Percentiles rank a stretch among this genome's conserved stretches.
These are phyloP conservation scores for Rhodamnia argentea DNA, from an alignment of 345 rosid species.

Conservation along the genomic window DNA sequence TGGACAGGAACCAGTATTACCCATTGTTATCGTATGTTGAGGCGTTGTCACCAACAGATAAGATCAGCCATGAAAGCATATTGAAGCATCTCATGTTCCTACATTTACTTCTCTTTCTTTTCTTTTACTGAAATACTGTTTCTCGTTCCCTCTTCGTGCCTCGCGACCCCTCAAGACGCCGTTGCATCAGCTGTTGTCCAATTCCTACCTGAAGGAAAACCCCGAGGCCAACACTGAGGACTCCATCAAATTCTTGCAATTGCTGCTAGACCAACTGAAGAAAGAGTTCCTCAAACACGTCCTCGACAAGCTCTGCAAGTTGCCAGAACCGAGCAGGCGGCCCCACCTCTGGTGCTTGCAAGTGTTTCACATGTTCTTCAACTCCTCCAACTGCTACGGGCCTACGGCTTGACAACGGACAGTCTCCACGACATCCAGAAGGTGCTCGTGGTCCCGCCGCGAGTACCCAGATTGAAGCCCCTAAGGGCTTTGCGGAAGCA, in stretches of 20 bases:
- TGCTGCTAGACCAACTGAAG: background rate
- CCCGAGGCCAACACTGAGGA: background rate
- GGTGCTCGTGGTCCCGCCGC: background rate
- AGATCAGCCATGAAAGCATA: constrained; percentile 10
- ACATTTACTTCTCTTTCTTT: too few species aligned
- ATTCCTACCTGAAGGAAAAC: background rate
- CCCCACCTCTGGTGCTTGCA: background rate
- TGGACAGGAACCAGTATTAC: constrained; percentile 14
- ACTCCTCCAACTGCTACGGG: background rate
- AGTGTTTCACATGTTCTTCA: background rate
- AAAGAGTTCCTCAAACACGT: background rate
- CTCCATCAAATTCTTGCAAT: background rate
- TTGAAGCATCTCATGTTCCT: constrained; percentile 1
- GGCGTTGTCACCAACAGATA: constrained; percentile 17
- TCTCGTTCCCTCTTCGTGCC: too few species aligned
- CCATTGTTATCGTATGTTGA: constrained; percentile 40
- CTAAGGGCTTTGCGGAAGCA: background rate
- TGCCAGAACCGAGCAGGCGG: background rate
- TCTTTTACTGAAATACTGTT: too few species aligned
- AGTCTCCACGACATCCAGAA: background rate
- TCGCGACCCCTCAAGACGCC: too few species aligned
- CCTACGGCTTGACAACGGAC: background rate
- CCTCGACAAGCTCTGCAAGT: background rate
- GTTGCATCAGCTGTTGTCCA: too few species aligned
- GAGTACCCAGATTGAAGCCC: background rate